phyloP scores from a whole-genome alignment of 768 basidiomycete genomes.

The Podaxis mareebaensis region DNA sequence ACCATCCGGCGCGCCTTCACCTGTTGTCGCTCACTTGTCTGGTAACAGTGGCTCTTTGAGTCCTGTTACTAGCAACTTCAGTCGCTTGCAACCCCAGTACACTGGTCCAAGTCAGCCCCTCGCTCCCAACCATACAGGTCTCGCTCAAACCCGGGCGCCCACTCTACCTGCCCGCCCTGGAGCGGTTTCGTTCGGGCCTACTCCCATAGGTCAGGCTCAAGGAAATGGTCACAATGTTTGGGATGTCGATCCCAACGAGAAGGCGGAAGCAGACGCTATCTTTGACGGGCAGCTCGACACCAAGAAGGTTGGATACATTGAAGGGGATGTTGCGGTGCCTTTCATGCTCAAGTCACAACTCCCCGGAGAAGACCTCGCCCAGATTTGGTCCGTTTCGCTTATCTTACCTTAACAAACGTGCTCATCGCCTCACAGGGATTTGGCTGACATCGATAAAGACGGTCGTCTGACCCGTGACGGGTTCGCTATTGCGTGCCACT shows the following conservation, averaged over 20 bases:
- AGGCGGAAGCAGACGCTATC: constrained; percentile 71
- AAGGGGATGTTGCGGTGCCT: constrained; percentile 92
- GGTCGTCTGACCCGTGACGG: constrained; percentile 87
- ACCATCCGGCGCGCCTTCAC: constrained; percentile 26
- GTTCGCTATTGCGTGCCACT: constrained; percentile 93
- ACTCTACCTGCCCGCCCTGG: constrained; percentile 42
- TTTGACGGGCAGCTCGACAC: constrained; percentile 78
- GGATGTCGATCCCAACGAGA: constrained; percentile 85
- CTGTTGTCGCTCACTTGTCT: constrained; percentile 54
- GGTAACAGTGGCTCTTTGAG: constrained; percentile 65
- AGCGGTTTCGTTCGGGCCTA: constrained; percentile 11
- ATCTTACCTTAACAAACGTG: not conserved
- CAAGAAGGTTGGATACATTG: constrained; percentile 75
- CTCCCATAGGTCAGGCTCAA: constrained; percentile 20
- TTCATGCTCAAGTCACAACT: constrained; percentile 93
- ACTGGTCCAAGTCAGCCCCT: constrained; percentile 57
- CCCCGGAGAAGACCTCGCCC: constrained; percentile 80
- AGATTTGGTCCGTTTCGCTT: constrained; percentile 70
- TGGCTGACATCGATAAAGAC: constrained; percentile 86
- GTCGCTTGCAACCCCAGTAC: constrained; percentile 57
- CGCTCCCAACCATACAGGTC: constrained; percentile 52
- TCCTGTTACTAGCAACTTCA: constrained; percentile 46
- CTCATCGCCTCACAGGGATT: constrained; percentile 63
- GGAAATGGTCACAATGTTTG: constrained; percentile 46
- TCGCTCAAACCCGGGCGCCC: constrained; percentile 33